phyloP scores from a whole-genome alignment of 1,284 basidiomycete genomes.

The Trametes pubescens region DNA sequence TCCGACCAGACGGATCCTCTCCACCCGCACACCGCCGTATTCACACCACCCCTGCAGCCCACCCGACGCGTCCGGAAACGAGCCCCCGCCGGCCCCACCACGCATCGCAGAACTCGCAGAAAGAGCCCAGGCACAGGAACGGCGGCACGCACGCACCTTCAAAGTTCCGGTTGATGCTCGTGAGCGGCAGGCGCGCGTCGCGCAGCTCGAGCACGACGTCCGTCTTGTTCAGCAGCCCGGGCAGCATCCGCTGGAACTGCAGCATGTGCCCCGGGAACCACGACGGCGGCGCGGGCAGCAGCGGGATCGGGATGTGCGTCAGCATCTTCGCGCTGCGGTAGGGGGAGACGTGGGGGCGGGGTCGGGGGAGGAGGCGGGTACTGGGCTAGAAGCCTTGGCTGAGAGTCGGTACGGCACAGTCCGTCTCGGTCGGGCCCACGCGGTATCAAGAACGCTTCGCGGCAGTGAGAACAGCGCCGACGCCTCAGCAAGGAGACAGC shows the following conservation, averaged over 20 bases:
- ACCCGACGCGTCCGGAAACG: background rate
- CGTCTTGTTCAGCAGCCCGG: conserved; percentile 79
- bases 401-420: background rate
- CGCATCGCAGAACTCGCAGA: background rate
- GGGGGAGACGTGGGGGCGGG: conserved; percentile 21
- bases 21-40: background rate
- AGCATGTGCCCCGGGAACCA: conserved; percentile 99
- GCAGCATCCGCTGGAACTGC: conserved; percentile 82
- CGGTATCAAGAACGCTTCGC: background rate
- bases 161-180: conserved; percentile 91
- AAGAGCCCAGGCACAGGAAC: background rate
- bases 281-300: conserved; percentile 81
- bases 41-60: background rate
- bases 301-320: conserved; percentile 58
- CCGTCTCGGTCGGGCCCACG: conserved; percentile 1
- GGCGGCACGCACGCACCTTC: conserved; percentile 61
- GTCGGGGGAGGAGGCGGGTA: background rate
- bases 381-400: background rate
- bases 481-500: background rate
- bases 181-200: conserved; percentile 92
- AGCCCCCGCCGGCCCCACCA: background rate
- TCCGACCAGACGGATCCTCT: background rate
- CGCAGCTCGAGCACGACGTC: conserved; percentile 95
- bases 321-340: conserved; percentile 43
- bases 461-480: background rate